These are phyloP conservation scores for Suhomyces yuchorum DNA, from an alignment of 1,139 yeast species.

Conservation along the genomic window DNA sequence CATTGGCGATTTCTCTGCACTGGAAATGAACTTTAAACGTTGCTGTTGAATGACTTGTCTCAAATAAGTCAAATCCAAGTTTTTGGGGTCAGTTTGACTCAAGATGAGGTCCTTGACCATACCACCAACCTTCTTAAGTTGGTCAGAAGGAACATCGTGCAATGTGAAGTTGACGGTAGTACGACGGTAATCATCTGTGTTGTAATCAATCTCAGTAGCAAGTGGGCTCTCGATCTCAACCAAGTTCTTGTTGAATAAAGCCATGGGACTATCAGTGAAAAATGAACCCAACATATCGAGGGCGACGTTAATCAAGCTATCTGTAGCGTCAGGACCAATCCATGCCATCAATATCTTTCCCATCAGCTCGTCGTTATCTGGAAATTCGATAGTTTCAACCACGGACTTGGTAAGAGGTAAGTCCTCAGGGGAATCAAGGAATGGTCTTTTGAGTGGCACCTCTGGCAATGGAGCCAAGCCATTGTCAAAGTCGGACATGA, in stretches of 20 bases:
- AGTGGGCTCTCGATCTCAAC: constrained; percentile 83
- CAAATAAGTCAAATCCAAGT: constrained; percentile 66
- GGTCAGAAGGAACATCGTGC: constrained; percentile 76
- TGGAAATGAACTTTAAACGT: constrained; percentile 61
- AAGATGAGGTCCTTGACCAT: constrained; percentile 53
- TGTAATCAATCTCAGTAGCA: constrained; percentile 70
- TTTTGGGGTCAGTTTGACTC: constrained; percentile 48
- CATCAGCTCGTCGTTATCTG: constrained; percentile 84
- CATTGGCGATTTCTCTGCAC: constrained; percentile 67
- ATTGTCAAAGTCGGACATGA: constrained; percentile 66
- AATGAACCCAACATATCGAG: constrained; percentile 73
- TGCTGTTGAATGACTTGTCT: constrained; percentile 68
- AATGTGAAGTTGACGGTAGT: constrained; percentile 61
- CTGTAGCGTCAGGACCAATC: constrained; percentile 74
- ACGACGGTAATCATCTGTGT: constrained; percentile 69
- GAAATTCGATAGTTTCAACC: constrained; percentile 66
- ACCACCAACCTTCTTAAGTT: constrained; percentile 53
- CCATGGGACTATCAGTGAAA: constrained; percentile 72
- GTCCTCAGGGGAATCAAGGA: constrained; percentile 68
- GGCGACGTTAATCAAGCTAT: constrained; percentile 61
- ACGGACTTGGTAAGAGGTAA: constrained; percentile 44
- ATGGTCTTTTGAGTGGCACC: constrained; percentile 62
- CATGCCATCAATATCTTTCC: constrained; percentile 78
- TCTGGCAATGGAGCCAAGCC: constrained; percentile 47
- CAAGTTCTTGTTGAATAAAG: constrained; percentile 64